Conservation (phyloP, 2,329 filamentous ascomycete genomes). For the Sarocladium oryzae region DNA sequence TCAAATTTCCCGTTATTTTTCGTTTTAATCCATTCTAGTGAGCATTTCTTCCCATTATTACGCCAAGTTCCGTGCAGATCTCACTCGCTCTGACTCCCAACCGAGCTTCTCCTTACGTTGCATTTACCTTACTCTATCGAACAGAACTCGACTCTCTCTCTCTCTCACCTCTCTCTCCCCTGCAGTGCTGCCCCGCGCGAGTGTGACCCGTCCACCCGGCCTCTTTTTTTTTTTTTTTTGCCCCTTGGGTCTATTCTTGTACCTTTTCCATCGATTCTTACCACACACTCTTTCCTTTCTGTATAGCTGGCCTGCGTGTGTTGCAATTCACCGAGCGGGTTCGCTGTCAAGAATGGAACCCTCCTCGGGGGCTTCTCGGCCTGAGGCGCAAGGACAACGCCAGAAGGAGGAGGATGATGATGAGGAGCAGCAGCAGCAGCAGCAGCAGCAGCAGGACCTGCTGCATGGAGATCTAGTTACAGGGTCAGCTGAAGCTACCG, state of each 20-base stretch:
- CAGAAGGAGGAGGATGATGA: not conserved
- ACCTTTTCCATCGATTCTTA: not conserved
- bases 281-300: not conserved
- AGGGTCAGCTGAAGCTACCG: conserved; percentile 15
- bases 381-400: not conserved
- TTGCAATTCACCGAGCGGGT: not conserved
- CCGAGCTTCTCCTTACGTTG: not conserved
- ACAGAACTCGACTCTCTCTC: too few species aligned
- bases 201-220: not conserved
- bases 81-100: not conserved
- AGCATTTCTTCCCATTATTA: not conserved
- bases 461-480: too few species aligned
- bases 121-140: not conserved
- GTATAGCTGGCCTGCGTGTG: not conserved
- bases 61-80: not conserved
- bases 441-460: too few species aligned
- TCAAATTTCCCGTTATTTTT: too few species aligned
- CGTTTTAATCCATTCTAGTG: not conserved
- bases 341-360: conserved; percentile 9
- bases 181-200: conserved; percentile 7
- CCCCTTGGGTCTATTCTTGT: conserved; percentile 1
- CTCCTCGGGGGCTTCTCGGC: conserved; percentile 11
- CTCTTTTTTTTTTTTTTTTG: not conserved
- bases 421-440: not conserved
- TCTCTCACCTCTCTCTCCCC: not conserved